Base-by-base conservation (phyloP, 805 yeast genomes). In the Jamesozyma lodderae region DNA sequence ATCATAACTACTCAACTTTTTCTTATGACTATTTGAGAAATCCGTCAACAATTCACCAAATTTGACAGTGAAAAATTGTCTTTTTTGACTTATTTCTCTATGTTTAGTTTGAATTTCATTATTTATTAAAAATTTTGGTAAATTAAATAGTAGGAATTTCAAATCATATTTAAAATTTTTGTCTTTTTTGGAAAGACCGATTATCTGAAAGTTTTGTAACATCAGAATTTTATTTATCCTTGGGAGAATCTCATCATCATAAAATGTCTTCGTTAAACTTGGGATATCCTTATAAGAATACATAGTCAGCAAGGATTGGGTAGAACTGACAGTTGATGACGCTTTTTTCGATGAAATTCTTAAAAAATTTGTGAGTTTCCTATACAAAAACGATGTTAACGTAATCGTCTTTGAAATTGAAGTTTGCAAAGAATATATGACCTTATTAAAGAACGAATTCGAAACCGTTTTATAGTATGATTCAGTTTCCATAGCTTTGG, bases 371-470 rank as follows among this genome's bases (percentile, higher is more conserved):
- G n/a, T 29, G 15, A 9, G 41, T 30, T 24, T 46, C 38, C 26
- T 35, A 37, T 37, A 10, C n/a, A 36, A 8, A 44, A 49, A 27
- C 16, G 21, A 15, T 18, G 29, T 16, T 4, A 33, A 3, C 16
- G 30, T 18, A 21, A 31, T 15, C 4, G 28, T 10, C n/a, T 24
- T 28, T 22, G 26, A 4, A 18, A 38, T 27, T 17, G 48, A 36
- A 9, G 49, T 46, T 37, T 56, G 61, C 19, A 56, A 26, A 3
- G 46, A 41, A 36, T 53, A 53, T 2, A 49, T 37, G 4, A 47
- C 20, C n/a, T 51, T 46, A 33, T 45, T 46, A 8, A 35, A 24
- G 7, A 35, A 39, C n/a, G 57, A 45, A 28, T 32, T 35, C 6
- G 35, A 21, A 6, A 49, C 38, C 1, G 41, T 36, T 13, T 46